Percentiles rank a stretch among this genome's conserved stretches.
Evolutionary conservation across 2,329 filamentous ascomycete species (phyloP).

Genomic region (Talaromyces atroroseus): DNA sequence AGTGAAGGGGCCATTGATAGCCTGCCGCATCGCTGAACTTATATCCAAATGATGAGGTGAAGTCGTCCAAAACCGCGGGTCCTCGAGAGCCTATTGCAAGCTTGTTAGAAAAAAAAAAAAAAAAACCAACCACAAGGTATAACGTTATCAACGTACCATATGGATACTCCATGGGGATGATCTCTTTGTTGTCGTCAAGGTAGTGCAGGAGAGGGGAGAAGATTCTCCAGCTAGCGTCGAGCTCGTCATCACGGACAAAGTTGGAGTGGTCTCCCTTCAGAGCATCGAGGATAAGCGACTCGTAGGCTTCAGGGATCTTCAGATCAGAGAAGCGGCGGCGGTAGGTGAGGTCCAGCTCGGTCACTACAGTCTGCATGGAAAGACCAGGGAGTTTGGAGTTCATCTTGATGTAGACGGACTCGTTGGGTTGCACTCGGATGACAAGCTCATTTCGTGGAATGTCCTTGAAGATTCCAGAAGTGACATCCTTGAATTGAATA

Average conservation of each 20-base stretch:
- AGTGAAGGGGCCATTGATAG: slow-evolving; percentile 85
- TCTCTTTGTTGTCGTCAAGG: slow-evolving; percentile 98
- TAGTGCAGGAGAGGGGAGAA: slow-evolving; percentile 97
- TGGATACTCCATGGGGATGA: slow-evolving; percentile 98
- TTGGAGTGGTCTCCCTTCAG: slow-evolving; percentile 99
- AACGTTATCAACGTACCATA: slow-evolving; percentile 65
- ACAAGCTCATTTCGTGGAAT: slow-evolving; percentile 98
- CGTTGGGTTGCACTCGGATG: slow-evolving; percentile 98
- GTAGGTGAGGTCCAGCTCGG: slow-evolving; percentile 97
- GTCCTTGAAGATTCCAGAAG: slow-evolving; percentile 98
- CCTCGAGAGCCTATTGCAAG: slow-evolving; percentile 74
- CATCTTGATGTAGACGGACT: slow-evolving; percentile 99
- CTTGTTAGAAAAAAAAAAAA: not conserved
- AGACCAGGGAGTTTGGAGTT: slow-evolving; percentile 98
- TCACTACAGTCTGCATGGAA: slow-evolving; percentile 99
- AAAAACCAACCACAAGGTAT: not conserved
- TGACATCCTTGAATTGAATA: slow-evolving; percentile 99
- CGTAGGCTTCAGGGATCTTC: slow-evolving; percentile 98
- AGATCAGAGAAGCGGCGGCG: slow-evolving; percentile 96
- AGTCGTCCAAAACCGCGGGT: slow-evolving; percentile 93
- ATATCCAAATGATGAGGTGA: slow-evolving; percentile 96
- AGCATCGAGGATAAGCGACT: slow-evolving; percentile 93
- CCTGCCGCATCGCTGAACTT: slow-evolving; percentile 96
- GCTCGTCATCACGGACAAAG: slow-evolving; percentile 94
- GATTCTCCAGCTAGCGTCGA: slow-evolving; percentile 97